Conservation (phyloP, 305 asterid genomes). For the Ilex paraguariensis region DNA sequence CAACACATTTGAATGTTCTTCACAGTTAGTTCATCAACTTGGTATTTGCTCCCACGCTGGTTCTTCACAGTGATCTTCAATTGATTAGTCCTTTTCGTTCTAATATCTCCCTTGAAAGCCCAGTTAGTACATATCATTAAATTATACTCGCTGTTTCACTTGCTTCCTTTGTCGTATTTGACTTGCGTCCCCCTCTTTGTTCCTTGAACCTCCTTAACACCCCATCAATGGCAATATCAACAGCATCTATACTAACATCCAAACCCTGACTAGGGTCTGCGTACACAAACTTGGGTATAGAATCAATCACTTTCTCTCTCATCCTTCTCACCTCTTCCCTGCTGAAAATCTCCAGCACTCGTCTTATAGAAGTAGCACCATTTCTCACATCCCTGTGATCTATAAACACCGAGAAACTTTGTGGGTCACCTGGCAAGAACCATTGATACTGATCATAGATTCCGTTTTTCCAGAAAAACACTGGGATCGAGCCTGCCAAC, state of each 20-base stretch:
- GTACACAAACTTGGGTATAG: constrained; percentile 47
- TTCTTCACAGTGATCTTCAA: too few species aligned
- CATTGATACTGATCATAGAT: constrained; percentile 64
- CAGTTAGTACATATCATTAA: constrained; percentile 2
- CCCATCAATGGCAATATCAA: constrained; percentile 68
- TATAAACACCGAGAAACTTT: constrained; percentile 62
- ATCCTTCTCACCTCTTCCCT: constrained; percentile 36
- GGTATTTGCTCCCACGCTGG: too few species aligned
- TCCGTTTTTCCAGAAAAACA: constrained; percentile 69
- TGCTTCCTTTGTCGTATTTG: too few species aligned
- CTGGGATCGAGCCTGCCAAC: constrained; percentile 79
- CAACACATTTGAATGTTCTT: too few species aligned
- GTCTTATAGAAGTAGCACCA: constrained; percentile 35
- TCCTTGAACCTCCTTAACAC: constrained; percentile 47
- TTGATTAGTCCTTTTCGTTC: constrained; percentile 11
- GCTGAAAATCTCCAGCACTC: constrained; percentile 36
- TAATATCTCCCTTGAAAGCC: constrained; percentile 48
- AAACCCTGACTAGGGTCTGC: constrained; percentile 40
- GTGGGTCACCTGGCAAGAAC: constrained; percentile 58
- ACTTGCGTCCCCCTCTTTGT: constrained; percentile 15
- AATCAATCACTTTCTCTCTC: constrained; percentile 58
- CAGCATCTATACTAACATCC: constrained; percentile 59
- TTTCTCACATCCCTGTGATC: constrained; percentile 52
- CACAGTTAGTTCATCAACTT: too few species aligned
- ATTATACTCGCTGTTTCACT: too few species aligned